Percentiles rank a stretch among this genome's conserved stretches.
Conservation (phyloP, 305 asterid genomes). For the Fraxinus dipetala region DNA sequence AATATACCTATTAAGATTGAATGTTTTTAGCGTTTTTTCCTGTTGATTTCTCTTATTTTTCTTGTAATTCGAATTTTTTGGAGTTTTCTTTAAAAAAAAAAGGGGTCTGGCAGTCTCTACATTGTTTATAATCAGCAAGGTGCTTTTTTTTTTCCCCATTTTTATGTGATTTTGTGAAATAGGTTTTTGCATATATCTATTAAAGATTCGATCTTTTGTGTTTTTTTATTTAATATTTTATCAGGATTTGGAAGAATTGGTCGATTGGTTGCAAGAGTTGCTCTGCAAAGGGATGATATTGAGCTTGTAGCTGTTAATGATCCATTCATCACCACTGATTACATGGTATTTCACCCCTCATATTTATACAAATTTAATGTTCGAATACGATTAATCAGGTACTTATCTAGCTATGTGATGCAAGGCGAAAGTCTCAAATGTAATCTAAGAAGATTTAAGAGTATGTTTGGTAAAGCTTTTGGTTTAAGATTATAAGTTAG, state of each 20-base stretch:
- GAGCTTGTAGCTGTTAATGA: background rate
- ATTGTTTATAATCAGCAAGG: background rate
- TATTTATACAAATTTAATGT: background rate
- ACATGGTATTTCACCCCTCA: background rate
- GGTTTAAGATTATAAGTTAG: no score
- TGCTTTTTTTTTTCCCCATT: background rate
- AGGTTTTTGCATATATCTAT: background rate
- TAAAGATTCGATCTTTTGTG: background rate
- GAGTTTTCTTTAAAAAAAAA: background rate
- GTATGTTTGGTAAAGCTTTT: no score
- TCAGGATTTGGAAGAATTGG: background rate
- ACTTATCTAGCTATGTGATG: background rate
- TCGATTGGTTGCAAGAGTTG: conserved; percentile 1
- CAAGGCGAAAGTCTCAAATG: background rate
- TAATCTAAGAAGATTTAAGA: no score
- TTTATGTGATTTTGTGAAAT: background rate
- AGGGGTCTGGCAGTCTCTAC: background rate
- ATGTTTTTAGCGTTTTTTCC: background rate
- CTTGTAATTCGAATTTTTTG: background rate
- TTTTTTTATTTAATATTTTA: background rate
- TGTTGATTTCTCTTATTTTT: background rate
- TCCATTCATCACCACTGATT: background rate
- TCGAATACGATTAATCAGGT: background rate
- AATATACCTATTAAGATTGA: background rate
- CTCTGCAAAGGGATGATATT: background rate